A percentile compares a stretch with the other conserved stretches of the same genome.
phyloP scores from a whole-genome alignment of 1,284 basidiomycete species.

The Sanghuangporus weigelae region DNA sequence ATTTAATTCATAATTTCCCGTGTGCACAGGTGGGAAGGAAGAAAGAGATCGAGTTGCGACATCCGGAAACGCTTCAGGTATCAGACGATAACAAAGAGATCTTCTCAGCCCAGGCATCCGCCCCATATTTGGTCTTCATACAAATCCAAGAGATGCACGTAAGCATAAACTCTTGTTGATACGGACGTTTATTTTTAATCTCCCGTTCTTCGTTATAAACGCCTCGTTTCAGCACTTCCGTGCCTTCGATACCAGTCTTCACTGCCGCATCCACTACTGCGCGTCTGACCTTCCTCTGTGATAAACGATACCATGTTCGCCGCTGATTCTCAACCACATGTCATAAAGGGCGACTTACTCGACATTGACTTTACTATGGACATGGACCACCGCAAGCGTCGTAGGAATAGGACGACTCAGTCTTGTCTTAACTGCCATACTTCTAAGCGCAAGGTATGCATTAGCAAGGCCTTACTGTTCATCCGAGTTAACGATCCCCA shows the following conservation, averaged over 20 bases:
- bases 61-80: not conserved
- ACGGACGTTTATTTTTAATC: slow-evolving; percentile 7
- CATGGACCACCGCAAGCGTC: slow-evolving; percentile 38
- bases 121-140: slow-evolving; percentile 9
- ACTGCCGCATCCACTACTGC: not conserved
- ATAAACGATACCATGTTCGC: slow-evolving; percentile 14
- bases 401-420: slow-evolving; percentile 85
- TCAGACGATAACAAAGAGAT: slow-evolving; percentile 15
- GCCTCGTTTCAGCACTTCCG: slow-evolving; percentile 3
- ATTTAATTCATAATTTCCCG: slow-evolving; percentile 4
- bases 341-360: slow-evolving; percentile 18
- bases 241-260: slow-evolving; percentile 9
- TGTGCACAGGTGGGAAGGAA: not conserved
- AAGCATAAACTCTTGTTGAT: slow-evolving; percentile 6
- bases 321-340: slow-evolving; percentile 15
- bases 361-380: slow-evolving; percentile 21
- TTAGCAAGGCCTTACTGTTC: slow-evolving; percentile 5
- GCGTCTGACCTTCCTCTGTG: not conserved
- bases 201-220: slow-evolving; percentile 8
- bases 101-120: slow-evolving; percentile 3
- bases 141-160: not conserved
- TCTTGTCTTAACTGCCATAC: slow-evolving; percentile 89
- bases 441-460: slow-evolving; percentile 79
- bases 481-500: not conserved
- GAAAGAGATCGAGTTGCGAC: slow-evolving; percentile 11